Percentiles rank a stretch among this genome's conserved stretches.
phyloP scores from a whole-genome alignment of 805 yeast genomes.

The Zygoascus flipseniorum region DNA sequence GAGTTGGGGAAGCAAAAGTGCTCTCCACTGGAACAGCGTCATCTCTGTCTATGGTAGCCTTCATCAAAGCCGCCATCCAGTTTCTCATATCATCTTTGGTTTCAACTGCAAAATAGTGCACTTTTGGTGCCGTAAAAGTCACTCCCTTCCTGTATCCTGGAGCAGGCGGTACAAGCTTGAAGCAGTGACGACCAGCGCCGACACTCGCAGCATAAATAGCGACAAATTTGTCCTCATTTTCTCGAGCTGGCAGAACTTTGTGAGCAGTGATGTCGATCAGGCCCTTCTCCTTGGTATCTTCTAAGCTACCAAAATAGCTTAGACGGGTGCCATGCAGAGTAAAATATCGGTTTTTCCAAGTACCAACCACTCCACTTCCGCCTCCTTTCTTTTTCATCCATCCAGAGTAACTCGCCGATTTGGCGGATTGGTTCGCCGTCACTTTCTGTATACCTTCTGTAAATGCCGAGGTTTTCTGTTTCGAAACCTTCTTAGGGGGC shows the following conservation, averaged over 20 bases:
- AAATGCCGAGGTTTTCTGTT: conserved; percentile 36
- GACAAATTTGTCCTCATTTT: conserved; percentile 71
- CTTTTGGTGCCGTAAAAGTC: conserved; percentile 92
- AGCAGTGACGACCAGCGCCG: conserved; percentile 89
- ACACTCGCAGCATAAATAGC: conserved; percentile 88
- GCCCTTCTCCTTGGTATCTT: conserved; percentile 82
- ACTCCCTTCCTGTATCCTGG: conserved; percentile 94
- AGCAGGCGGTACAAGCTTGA: conserved; percentile 87
- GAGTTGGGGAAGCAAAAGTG: conserved; percentile 93
- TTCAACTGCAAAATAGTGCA: conserved; percentile 94
- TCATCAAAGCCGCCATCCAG: conserved; percentile 93
- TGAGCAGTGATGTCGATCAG: conserved; percentile 94
- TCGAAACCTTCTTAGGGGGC: conserved; percentile 8
- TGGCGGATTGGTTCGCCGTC: conserved; percentile 69
- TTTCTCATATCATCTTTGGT: conserved; percentile 82
- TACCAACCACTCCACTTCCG: conserved; percentile 67
- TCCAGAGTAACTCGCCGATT: conserved; percentile 71
- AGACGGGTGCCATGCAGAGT: conserved; percentile 87
- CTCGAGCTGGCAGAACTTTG: conserved; percentile 73
- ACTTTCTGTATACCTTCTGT: conserved; percentile 73
- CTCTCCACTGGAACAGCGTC: conserved; percentile 86
- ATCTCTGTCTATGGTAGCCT: conserved; percentile 93
- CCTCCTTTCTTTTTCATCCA: conserved; percentile 96
- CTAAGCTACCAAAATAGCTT: conserved; percentile 72
- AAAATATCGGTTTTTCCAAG: conserved; percentile 85